Evolutionary conservation across 1,284 basidiomycete genomes (phyloP).

Genomic region (Prillingera fragicola): DNA sequence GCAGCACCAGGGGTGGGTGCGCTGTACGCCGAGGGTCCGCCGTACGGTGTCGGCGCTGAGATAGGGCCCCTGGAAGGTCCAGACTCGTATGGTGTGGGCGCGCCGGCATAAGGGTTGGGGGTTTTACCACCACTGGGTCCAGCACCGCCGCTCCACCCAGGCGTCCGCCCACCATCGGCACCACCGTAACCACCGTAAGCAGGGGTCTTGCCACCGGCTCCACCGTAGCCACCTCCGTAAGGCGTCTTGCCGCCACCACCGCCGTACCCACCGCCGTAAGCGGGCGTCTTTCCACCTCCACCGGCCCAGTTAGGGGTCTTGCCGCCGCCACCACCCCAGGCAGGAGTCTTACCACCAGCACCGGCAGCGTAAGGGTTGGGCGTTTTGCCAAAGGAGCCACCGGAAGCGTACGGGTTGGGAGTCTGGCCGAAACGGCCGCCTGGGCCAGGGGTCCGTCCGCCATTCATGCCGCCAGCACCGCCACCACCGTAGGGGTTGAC

Average conservation of each 20-base stretch:
- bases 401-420: slow-evolving; percentile 61
- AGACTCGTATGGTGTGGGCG: slow-evolving; percentile 25
- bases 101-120: slow-evolving; percentile 56
- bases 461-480: slow-evolving; percentile 3
- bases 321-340: slow-evolving; percentile 6
- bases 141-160: slow-evolving; percentile 36
- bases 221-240: slow-evolving; percentile 57
- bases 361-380: slow-evolving; percentile 62
- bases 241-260: slow-evolving; percentile 48
- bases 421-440: slow-evolving; percentile 55
- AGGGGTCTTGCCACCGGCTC: slow-evolving; percentile 43
- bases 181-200: slow-evolving; percentile 24
- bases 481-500: slow-evolving; percentile 37
- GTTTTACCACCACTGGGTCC: slow-evolving; percentile 46
- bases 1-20: slow-evolving; percentile 42
- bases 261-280: slow-evolving; percentile 47
- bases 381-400: slow-evolving; percentile 53
- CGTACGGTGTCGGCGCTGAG: slow-evolving; percentile 54
- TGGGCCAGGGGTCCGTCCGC: slow-evolving; percentile 34
- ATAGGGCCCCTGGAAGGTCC: slow-evolving; percentile 4
- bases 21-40: slow-evolving; percentile 29
- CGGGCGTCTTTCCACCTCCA: slow-evolving; percentile 59
- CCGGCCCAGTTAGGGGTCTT: slow-evolving; percentile 49
- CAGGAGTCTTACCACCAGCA: slow-evolving; percentile 55
- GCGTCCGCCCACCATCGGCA: slow-evolving; percentile 44